A percentile compares a stretch with the other conserved stretches of the same genome.
These are phyloP conservation scores for Spathaspora gorwiae DNA, from an alignment of 805 yeast species.

Conservation along the genomic window DNA sequence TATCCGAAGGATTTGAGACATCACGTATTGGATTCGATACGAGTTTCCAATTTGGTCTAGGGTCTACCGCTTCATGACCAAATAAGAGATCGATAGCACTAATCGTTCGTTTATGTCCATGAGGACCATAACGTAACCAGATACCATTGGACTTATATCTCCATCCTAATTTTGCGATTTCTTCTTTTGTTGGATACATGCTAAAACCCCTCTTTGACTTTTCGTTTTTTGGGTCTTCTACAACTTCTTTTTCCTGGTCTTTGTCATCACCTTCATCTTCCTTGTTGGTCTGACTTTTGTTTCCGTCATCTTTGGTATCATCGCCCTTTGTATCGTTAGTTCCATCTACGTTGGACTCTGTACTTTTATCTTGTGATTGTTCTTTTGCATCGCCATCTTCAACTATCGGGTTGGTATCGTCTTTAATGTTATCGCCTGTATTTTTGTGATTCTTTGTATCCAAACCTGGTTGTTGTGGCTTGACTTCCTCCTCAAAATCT, in stretches of 20 bases:
- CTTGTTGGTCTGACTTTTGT: too few species aligned
- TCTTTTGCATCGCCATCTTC: neutral
- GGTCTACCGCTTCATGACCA: conserved; percentile 71
- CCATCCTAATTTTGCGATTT: conserved; percentile 45
- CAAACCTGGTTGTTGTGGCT: conserved; percentile 2
- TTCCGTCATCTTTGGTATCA: too few species aligned
- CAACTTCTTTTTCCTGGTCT: neutral
- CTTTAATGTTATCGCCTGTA: too few species aligned
- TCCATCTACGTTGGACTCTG: neutral
- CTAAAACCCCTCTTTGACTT: conserved; percentile 7
- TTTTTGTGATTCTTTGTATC: neutral
- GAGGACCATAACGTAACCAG: conserved; percentile 55
- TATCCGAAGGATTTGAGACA: conserved; percentile 15
- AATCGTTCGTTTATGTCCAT: conserved; percentile 32
- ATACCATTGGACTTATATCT: conserved; percentile 42
- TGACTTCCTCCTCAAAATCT: conserved; percentile 1
- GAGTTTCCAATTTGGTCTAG: conserved; percentile 66
- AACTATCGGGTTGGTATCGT: too few species aligned
- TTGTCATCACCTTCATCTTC: conserved; percentile 1
- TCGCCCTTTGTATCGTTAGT: too few species aligned
- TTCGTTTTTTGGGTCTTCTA: neutral
- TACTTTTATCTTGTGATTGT: neutral
- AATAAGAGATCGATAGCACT: conserved; percentile 66
- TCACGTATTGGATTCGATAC: conserved; percentile 20
- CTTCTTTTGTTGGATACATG: conserved; percentile 27